These are phyloP conservation scores for Acrodontium crateriforme DNA, from an alignment of 2,329 filamentous ascomycete species.

Conservation along the genomic window DNA sequence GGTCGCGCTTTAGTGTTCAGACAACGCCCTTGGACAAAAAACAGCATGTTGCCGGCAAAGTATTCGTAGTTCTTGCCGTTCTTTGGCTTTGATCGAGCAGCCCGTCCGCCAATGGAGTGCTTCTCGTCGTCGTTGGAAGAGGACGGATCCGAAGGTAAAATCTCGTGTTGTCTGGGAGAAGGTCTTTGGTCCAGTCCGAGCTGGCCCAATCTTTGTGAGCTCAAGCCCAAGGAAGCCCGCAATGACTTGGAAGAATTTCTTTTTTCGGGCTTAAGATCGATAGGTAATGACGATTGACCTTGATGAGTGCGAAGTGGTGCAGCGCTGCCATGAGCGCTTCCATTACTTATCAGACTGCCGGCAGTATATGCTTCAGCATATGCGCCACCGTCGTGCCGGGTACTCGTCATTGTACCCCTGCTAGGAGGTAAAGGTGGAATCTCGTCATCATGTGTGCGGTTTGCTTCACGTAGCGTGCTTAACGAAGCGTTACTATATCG, in stretches of 20 bases:
- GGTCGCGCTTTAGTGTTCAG: conserved; percentile 81
- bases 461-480: conserved; percentile 25
- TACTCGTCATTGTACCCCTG: conserved; percentile 60
- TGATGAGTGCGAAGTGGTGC: conserved; percentile 49
- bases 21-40: conserved; percentile 71
- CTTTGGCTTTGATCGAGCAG: conserved; percentile 1
- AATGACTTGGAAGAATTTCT: conserved; percentile 15
- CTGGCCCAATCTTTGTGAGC: conserved; percentile 10
- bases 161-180: conserved; percentile 31
- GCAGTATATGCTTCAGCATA: conserved; percentile 1
- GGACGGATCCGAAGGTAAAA: conserved; percentile 67
- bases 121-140: conserved; percentile 40
- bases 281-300: too few relatives aligned
- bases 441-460: conserved; percentile 26
- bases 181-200: background rate
- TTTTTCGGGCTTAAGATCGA: too few relatives aligned
- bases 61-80: conserved; percentile 71
- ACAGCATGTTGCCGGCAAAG: conserved; percentile 85
- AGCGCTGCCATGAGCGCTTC: too few relatives aligned
- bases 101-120: too few relatives aligned
- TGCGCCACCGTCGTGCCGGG: too few relatives aligned
- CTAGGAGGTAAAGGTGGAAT: conserved; percentile 48
- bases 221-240: conserved; percentile 15
- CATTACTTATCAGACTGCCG: conserved; percentile 48
- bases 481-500: conserved; percentile 48